phyloP scores from a whole-genome alignment of 495 filamentous ascomycete species.

The Massariosphaeria phaeospora region DNA sequence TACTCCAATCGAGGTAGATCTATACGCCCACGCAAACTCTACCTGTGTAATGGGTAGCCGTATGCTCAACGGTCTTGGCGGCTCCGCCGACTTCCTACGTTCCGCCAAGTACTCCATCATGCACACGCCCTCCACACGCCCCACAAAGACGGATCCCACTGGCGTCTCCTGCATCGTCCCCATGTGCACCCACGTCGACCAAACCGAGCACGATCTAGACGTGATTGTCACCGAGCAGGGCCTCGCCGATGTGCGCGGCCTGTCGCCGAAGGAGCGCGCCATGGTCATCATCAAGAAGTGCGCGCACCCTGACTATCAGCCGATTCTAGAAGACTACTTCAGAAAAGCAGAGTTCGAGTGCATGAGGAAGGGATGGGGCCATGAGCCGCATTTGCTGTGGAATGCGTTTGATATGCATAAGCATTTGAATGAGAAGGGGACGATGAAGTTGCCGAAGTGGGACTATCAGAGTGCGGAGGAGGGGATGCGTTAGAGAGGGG shows the following conservation, averaged over 20 bases:
- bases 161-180: conserved; percentile 86
- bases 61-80: conserved; percentile 89
- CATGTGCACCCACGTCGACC: conserved; percentile 89
- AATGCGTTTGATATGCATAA: conserved; percentile 87
- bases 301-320: conserved; percentile 79
- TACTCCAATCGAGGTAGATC: conserved; percentile 89
- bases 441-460: conserved; percentile 70
- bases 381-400: conserved; percentile 82
- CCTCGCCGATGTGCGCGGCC: conserved; percentile 77
- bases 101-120: conserved; percentile 85
- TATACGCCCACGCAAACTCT: conserved; percentile 90
- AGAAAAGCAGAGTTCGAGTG: conserved; percentile 85
- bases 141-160: conserved; percentile 74
- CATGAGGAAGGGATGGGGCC: conserved; percentile 80
- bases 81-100: conserved; percentile 83
- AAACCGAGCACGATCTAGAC: conserved; percentile 88
- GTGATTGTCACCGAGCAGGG: conserved; percentile 84
- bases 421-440: conserved; percentile 72
- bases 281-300: conserved; percentile 83
- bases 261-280: conserved; percentile 75
- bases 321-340: conserved; percentile 78
- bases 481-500: conserved; percentile 5
- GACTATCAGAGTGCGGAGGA: conserved; percentile 24
- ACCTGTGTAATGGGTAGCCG: conserved; percentile 87
- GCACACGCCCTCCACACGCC: conserved; percentile 80